Percentiles rank a stretch among this genome's conserved stretches.
phyloP scores from a whole-genome alignment of 1,139 yeast genomes.

The Scheffersomyces stambukii region DNA sequence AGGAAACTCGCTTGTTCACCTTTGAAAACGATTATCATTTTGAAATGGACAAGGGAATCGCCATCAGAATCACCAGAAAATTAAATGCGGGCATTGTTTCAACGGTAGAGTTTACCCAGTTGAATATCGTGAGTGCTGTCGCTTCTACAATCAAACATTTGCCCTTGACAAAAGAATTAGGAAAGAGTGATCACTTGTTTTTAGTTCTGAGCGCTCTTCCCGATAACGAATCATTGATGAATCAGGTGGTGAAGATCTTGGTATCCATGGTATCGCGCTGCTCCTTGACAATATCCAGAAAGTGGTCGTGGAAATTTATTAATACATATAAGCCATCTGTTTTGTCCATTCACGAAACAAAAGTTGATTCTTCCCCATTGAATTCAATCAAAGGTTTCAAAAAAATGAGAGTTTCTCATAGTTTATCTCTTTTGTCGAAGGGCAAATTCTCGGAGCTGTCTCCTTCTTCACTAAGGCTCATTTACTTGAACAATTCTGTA shows the following conservation, averaged over 20 bases:
- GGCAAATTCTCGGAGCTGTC: background rate
- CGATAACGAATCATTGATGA: too few species aligned
- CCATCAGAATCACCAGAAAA: conserved; percentile 19
- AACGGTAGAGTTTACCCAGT: conserved; percentile 47
- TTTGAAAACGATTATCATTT: conserved; percentile 26
- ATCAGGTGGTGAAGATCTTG: conserved; percentile 27
- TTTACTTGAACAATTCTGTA: conserved; percentile 6
- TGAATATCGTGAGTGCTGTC: conserved; percentile 58
- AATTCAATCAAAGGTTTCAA: too few species aligned
- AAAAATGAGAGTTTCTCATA: too few species aligned
- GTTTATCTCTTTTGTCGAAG: background rate
- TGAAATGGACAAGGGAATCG: conserved; percentile 37
- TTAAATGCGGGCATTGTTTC: conserved; percentile 14
- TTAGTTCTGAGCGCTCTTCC: too few species aligned
- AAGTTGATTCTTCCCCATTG: too few species aligned
- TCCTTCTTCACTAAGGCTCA: too few species aligned
- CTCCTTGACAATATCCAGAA: conserved; percentile 3
- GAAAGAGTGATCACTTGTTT: too few species aligned
- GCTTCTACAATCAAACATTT: conserved; percentile 60
- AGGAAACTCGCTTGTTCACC: too few species aligned
- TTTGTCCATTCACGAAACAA: conserved; percentile 12
- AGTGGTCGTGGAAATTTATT: too few species aligned
- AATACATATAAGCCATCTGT: conserved; percentile 10
- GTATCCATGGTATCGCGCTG: conserved; percentile 20
- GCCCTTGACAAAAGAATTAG: conserved; percentile 43